Base-by-base conservation (phyloP, 1,139 yeast genomes). In the Pichia sp. region DNA sequence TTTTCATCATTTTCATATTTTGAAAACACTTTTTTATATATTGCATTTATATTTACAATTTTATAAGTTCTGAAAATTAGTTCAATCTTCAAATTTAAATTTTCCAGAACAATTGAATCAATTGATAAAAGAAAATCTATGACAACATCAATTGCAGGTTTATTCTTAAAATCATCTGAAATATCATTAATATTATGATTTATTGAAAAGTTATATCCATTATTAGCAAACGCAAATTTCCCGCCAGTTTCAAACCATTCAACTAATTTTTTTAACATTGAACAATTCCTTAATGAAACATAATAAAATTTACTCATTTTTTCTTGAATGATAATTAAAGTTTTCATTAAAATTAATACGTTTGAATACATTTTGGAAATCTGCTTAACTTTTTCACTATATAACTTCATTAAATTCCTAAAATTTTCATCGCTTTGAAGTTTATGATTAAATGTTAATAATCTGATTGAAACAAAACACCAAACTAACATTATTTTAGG, bases 211-310 rank as follows among this genome's bases (percentile, higher is more conserved):
- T 36, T 22, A 28, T 14, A 4, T 18, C 7, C 39, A 36, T 50
- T 55, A 36, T 58, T 52, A 34, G 18, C n/a, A 44, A 59, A 56
- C 11, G 59, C 45, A 3, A 60, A 61, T 9, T 41, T 48, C 1
- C 63, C 60, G 3, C 57, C 58, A 39, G 49, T 54, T 43, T 60
- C 61, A 48, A 62, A 43, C 55, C 62, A 60, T 18, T 58, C 60
- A 18, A 52, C 41, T 11, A 61, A 18, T 39, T 49, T 55, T n/a
- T 44, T 52, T 44, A 46, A 53, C 16, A 48, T 48, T 2, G 56
- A 54, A 41, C 47, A 56, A 10, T 50, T 18, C 29, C 66, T 51
- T 30, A 51, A 54, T 13, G 60, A 46, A 19, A 48, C 18, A 44
- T 62, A 62, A 46, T 59, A 58, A 38, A 54, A 56, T 22, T 56